Evolutionary conservation across 202 grass and related monocot genomes (phyloP), one percentile per base, ranked within the genome.

Genomic region (Digitaria exilis): DNA sequence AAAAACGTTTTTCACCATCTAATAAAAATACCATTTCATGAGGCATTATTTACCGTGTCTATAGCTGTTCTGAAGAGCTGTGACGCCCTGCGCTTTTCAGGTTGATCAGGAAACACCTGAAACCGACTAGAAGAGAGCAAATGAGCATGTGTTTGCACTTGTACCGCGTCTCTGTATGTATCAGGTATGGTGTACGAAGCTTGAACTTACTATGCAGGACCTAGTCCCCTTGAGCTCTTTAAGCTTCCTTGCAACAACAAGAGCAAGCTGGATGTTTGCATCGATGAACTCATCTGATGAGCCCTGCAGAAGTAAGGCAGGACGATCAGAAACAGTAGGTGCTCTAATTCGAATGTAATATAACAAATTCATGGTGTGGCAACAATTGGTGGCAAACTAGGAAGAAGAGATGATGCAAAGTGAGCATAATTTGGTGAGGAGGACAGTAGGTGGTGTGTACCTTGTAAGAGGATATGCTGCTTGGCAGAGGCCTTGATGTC

Each of bases 281-380:
- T 96, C 96, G 26, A 98, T 98, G 84, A 98, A 98, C 78, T 98
- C 96, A 45, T 98, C 96, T 29, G 96, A 98, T 82, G 91, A 93
- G 17, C 96, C 96, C 96, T 98, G 65, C 31, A 86, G 50, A 73
- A 72, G 60, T 24, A 65, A 82, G 57, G 25, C 14, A 41, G 39
- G 9, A 61, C 73, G 15, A 81, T 61, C 32, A 89, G 4, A 17
- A 51, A 7, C 15, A 76, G 43, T 11, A 63, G 5, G 13, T 8
- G 37, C 37, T 39, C 37, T n/a, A n/a, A n/a, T n/a, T n/a, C n/a
- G n/a, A n/a, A n/a, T n/a, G n/a, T n/a, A n/a, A n/a, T n/a, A n/a
- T n/a, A n/a, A 98, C 78, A 4, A 93, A 22, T 41, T 41, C 9
- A 7, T 37, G 21, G 0, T 0, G 31, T 21, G 62, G 60, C 5